Conservation (phyloP, 352 stramenopile genomes). For the Pythium scleroteichum region DNA sequence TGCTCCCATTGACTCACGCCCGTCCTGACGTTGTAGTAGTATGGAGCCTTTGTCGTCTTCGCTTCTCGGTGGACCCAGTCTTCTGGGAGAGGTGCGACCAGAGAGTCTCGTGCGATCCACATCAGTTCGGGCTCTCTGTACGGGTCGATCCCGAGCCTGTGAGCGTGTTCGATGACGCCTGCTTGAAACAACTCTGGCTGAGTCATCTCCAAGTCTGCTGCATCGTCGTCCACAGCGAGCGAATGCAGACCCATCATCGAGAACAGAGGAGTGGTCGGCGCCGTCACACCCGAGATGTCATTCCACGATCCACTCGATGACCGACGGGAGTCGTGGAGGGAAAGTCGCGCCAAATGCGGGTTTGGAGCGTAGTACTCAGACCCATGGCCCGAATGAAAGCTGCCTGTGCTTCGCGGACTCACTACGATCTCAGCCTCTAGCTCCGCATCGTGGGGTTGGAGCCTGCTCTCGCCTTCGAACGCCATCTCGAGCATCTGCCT, state of each 20-base stretch:
- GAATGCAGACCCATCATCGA: background rate
- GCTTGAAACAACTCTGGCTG: constrained; percentile 74
- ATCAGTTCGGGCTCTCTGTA: constrained; percentile 51
- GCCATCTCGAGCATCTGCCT: constrained; percentile 43
- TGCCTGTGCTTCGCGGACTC: constrained; percentile 8
- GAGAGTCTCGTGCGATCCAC: constrained; percentile 76
- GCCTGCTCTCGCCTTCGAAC: constrained; percentile 31
- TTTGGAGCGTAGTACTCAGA: background rate
- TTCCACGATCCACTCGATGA: constrained; percentile 15
- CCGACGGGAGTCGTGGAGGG: background rate
- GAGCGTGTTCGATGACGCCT: constrained; percentile 71
- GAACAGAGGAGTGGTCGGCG: constrained; percentile 17
- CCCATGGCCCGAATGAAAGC: background rate
- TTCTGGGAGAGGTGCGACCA: constrained; percentile 67
- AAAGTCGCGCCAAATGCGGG: background rate
- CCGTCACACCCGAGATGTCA: constrained; percentile 12
- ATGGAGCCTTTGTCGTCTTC: constrained; percentile 56
- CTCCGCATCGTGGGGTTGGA: background rate
- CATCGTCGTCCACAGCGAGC: constrained; percentile 37
- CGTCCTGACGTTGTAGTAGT: constrained; percentile 81
- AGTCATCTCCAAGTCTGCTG: constrained; percentile 50
- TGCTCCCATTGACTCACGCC: constrained; percentile 86
- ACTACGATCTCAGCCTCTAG: background rate
- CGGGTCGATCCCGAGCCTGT: constrained; percentile 69
- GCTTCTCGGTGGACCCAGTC: constrained; percentile 73